Evolutionary conservation across 1,139 yeast genomes (phyloP).

Genomic region (Pichia sp.): DNA sequence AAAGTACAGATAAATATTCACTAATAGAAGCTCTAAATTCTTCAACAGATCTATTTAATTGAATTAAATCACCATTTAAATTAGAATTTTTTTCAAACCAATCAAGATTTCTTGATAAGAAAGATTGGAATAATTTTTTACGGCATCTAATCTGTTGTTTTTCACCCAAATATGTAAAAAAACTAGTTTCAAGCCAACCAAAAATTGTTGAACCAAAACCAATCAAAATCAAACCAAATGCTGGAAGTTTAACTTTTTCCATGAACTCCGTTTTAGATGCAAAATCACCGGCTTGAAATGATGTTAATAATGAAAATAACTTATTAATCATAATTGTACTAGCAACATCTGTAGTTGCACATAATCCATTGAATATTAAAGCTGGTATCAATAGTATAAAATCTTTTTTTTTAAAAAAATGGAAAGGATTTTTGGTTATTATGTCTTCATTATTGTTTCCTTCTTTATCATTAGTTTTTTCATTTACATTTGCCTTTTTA

Average conservation of each 20-base stretch:
- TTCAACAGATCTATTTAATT: conserved; percentile 68
- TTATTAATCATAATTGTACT: conserved; percentile 63
- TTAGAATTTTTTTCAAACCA: conserved; percentile 60
- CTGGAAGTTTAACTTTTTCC: conserved; percentile 38
- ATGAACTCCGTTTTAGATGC: conserved; percentile 34
- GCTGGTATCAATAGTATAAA: conserved; percentile 16
- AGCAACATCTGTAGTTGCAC: conserved; percentile 45
- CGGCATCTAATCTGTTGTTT: conserved; percentile 59
- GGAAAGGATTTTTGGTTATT: conserved; percentile 14
- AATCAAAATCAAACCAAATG: conserved; percentile 50
- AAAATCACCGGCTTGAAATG: conserved; percentile 32
- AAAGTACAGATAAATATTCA: conserved; percentile 54
- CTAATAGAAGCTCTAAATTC: conserved; percentile 68
- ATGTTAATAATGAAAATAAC: conserved; percentile 48
- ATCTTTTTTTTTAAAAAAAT: conserved; percentile 21
- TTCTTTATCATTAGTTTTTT: not conserved
- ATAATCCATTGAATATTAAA: conserved; percentile 14
- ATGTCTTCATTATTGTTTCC: not conserved
- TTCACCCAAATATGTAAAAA: conserved; percentile 75
- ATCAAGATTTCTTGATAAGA: conserved; percentile 36
- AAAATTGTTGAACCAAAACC: conserved; percentile 50
- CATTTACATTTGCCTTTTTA: not conserved
- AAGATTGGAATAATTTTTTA: conserved; percentile 32
- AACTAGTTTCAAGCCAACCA: conserved; percentile 49
- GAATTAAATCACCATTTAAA: conserved; percentile 58